Conservation (phyloP, 306 rosid genomes). For the Cucurbita moschata region DNA sequence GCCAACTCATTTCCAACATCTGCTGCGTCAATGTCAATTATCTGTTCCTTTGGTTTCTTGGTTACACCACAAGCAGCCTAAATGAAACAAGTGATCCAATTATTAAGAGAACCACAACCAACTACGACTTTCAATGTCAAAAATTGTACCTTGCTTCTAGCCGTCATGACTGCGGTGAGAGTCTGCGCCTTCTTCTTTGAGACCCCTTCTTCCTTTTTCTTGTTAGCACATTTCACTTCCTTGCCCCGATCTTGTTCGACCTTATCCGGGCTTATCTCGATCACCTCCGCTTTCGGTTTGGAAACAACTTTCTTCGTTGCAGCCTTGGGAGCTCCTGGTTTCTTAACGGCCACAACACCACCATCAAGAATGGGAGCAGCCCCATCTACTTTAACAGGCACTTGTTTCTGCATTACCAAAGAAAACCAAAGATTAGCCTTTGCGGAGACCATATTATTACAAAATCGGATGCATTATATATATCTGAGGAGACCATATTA, state of each 20-base stretch:
- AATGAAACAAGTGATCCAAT: conserved; percentile 7
- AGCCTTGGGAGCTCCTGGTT: conserved; percentile 29
- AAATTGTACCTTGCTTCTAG: conserved; percentile 58
- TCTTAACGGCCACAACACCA: conserved; percentile 24
- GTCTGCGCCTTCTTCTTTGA: conserved; percentile 46
- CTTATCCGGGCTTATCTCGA: conserved; percentile 27
- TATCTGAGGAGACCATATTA: conserved; percentile 28
- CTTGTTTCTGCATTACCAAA: conserved; percentile 36
- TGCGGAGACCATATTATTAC: background rate
- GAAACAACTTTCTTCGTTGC: conserved; percentile 22
- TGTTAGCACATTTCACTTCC: conserved; percentile 19
- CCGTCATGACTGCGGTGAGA: conserved; percentile 59
- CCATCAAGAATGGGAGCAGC: conserved; percentile 25
- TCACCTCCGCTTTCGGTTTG: conserved; percentile 33
- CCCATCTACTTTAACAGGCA: conserved; percentile 33
- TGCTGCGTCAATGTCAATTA: conserved; percentile 55
- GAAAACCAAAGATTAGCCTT: background rate
- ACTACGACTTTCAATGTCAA: background rate
- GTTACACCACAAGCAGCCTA: conserved; percentile 62
- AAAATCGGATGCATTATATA: background rate
- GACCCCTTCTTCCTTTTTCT: conserved; percentile 39
- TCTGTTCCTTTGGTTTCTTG: conserved; percentile 48
- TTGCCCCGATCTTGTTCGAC: conserved; percentile 6
- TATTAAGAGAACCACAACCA: background rate
- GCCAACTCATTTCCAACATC: conserved; percentile 59